A percentile compares a stretch with the other conserved stretches of the same genome.
These are phyloP conservation scores for Picochlorum sp. DNA, from an alignment of 139 green algal genomes.

Conservation along the genomic window DNA sequence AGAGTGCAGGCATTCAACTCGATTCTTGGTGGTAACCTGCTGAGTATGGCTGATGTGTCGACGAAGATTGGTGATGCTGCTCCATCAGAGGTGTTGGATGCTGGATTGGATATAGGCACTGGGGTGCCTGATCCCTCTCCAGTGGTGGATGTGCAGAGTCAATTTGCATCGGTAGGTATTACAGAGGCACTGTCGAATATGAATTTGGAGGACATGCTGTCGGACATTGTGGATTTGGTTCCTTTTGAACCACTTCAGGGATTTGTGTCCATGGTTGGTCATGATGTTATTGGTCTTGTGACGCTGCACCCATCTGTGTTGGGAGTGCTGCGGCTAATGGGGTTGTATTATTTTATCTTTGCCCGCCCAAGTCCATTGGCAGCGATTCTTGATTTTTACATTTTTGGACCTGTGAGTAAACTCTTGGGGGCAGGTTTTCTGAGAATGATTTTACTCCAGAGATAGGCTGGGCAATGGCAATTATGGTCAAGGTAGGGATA, in stretches of 20 bases:
- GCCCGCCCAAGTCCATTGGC: slow-evolving; percentile 12
- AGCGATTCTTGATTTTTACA: slow-evolving; percentile 70
- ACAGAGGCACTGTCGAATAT: too few species aligned
- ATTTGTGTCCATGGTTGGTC: neutral
- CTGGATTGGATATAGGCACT: too few species aligned
- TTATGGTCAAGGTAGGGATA: slow-evolving; percentile 59
- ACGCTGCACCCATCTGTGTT: slow-evolving; percentile 9
- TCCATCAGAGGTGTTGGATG: too few species aligned
- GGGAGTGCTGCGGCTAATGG: slow-evolving; percentile 6
- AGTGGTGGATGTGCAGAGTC: too few species aligned
- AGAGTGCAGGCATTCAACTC: too few species aligned
- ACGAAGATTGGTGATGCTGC: too few species aligned
- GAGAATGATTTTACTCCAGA: slow-evolving; percentile 39
- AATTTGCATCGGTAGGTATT: too few species aligned
- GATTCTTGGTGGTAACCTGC: too few species aligned
- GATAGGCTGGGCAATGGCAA: slow-evolving; percentile 75
- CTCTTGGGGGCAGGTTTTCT: slow-evolving; percentile 30
- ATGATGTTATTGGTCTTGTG: slow-evolving; percentile 17
- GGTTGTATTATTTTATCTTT: slow-evolving; percentile 25
- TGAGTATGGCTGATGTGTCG: too few species aligned
- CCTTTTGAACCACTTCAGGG: neutral
- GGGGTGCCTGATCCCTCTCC: neutral
- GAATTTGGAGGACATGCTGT: too few species aligned
- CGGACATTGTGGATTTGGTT: neutral
- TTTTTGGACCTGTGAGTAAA: slow-evolving; percentile 44